Conservation (phyloP, 176 grass and related monocot species). For the Zea luxurians region DNA sequence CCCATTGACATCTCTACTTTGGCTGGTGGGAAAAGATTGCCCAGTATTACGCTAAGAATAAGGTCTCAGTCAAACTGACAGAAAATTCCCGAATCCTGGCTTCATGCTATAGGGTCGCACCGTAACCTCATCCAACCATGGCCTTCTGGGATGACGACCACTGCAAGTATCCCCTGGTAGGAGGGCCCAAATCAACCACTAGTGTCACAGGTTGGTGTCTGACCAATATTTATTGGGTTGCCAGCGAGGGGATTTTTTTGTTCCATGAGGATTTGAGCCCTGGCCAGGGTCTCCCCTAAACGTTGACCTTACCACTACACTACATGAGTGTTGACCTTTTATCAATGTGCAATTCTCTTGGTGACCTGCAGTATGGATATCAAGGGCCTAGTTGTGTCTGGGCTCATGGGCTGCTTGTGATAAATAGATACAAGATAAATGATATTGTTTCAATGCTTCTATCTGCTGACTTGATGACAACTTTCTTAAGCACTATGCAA, state of each 20-base stretch:
- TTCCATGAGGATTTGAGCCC: too few relatives aligned
- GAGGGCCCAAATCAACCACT: too few relatives aligned
- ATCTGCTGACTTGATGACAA: not conserved
- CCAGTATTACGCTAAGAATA: not conserved
- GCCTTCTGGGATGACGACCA: too few relatives aligned
- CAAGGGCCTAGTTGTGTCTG: not conserved
- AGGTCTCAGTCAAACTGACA: not conserved
- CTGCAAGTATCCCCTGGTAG: too few relatives aligned
- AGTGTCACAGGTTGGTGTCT: too few relatives aligned
- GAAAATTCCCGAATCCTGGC: not conserved
- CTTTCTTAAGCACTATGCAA: not conserved
- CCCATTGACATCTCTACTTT: too few relatives aligned
- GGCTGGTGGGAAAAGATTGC: too few relatives aligned
- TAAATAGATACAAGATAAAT: constrained; percentile 11
- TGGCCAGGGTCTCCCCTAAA: too few relatives aligned
- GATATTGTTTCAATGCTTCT: not conserved
- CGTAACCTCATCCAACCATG: not conserved
- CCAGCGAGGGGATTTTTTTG: too few relatives aligned
- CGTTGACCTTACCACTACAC: too few relatives aligned
- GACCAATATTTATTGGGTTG: too few relatives aligned
- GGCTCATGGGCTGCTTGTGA: not conserved
- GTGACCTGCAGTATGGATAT: not conserved
- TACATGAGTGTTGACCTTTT: too few relatives aligned
- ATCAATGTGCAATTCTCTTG: not conserved
- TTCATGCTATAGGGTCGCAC: not conserved